Conservation (phyloP, 805 yeast species). For the Saccharomycopsis synnaedendra region DNA sequence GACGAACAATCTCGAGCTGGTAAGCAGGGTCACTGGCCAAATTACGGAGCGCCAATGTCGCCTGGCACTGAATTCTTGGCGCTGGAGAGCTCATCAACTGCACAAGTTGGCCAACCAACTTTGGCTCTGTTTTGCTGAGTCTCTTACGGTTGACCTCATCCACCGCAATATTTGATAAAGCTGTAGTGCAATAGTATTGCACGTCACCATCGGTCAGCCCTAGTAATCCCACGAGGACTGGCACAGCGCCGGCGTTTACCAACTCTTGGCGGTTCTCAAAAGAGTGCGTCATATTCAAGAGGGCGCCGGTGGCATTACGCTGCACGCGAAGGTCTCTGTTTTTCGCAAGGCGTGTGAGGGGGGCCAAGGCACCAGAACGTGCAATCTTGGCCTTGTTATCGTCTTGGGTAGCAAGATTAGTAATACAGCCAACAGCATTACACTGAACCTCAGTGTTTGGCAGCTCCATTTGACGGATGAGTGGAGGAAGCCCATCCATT, state of each 20-base stretch:
- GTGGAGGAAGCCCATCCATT: slow-evolving; percentile 96
- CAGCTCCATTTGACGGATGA: slow-evolving; percentile 95
- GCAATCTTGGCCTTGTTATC: slow-evolving; percentile 95
- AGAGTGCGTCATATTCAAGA: slow-evolving; percentile 96
- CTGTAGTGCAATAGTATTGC: slow-evolving; percentile 97
- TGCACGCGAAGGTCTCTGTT: slow-evolving; percentile 93
- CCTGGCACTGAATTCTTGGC: slow-evolving; percentile 96
- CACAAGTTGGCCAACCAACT: slow-evolving; percentile 78
- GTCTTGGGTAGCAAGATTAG: slow-evolving; percentile 96
- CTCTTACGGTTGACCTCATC: slow-evolving; percentile 86
- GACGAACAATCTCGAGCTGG: slow-evolving; percentile 90
- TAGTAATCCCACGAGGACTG: slow-evolving; percentile 80
- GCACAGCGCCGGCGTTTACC: slow-evolving; percentile 97
- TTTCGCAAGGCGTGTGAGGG: slow-evolving; percentile 88
- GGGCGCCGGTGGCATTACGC: slow-evolving; percentile 97
- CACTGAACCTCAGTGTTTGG: slow-evolving; percentile 97
- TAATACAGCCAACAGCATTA: slow-evolving; percentile 97
- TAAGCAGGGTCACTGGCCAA: slow-evolving; percentile 93
- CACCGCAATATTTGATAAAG: slow-evolving; percentile 92
- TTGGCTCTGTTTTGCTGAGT: slow-evolving; percentile 85
- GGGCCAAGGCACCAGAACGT: slow-evolving; percentile 88
- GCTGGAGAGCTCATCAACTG: slow-evolving; percentile 86
- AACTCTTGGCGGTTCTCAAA: slow-evolving; percentile 92
- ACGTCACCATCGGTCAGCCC: slow-evolving; percentile 90
- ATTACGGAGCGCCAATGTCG: slow-evolving; percentile 90